These are phyloP conservation scores for Cardamine resedifolia DNA, from an alignment of 345 rosid species.

Conservation along the genomic window DNA sequence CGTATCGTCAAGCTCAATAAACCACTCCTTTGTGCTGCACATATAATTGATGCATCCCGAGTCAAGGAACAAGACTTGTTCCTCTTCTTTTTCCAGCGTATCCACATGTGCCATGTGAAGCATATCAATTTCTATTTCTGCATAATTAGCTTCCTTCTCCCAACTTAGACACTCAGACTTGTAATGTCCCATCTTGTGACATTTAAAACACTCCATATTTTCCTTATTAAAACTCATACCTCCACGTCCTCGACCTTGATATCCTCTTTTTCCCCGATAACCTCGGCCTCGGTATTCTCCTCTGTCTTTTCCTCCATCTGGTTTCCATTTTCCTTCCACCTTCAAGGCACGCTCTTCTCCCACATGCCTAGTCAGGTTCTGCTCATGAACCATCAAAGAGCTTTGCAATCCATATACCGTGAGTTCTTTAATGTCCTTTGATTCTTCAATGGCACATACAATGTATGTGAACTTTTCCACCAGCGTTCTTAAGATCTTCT, in stretches of 20 bases:
- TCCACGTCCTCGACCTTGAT: background rate
- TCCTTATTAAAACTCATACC: background rate
- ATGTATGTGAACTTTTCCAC: background rate
- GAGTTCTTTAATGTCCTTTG: background rate
- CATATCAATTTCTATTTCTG: background rate
- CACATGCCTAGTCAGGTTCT: background rate
- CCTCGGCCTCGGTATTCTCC: too few relatives aligned
- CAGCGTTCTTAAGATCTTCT: background rate
- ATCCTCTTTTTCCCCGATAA: background rate
- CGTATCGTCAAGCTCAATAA: background rate
- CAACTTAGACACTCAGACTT: background rate
- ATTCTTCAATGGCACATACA: background rate
- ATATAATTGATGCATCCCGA: background rate
- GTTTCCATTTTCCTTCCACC: background rate
- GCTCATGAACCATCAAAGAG: background rate
- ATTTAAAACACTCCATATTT: background rate
- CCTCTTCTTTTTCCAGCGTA: rapidly evolving
- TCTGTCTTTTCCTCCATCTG: background rate
- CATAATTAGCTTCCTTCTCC: background rate
- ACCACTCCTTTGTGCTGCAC: background rate
- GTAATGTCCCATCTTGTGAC: background rate
- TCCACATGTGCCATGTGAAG: background rate
- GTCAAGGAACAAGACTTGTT: background rate
- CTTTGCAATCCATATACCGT: background rate
- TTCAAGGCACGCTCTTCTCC: background rate